Conservation (phyloP, 345 rosid genomes). For the Laguncularia racemosa region DNA sequence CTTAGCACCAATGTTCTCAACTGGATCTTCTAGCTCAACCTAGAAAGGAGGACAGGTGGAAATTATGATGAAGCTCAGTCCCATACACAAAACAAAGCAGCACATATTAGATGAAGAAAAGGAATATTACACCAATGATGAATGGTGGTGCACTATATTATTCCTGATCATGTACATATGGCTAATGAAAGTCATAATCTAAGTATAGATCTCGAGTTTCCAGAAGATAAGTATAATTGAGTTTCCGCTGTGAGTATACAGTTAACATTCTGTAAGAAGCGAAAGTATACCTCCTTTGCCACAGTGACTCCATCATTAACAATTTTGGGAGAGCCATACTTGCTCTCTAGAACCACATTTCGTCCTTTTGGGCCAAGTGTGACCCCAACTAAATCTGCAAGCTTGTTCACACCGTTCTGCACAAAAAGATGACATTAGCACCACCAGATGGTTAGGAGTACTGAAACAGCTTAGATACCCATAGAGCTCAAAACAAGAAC, state of each 20-base stretch:
- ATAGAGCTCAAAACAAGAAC: constrained; percentile 6
- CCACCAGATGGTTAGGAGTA: no score
- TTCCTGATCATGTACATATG: no score
- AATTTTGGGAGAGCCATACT: constrained; percentile 95
- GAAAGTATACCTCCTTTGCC: constrained; percentile 68
- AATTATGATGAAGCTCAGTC: background rate
- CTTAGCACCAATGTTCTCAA: constrained; percentile 97
- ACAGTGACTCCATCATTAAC: constrained; percentile 98
- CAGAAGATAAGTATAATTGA: no score
- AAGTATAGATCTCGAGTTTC: no score
- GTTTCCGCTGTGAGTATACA: no score
- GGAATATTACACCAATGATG: no score
- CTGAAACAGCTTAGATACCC: background rate
- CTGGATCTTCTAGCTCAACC: constrained; percentile 99
- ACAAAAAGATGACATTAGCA: constrained; percentile 1
- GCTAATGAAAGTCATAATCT: no score
- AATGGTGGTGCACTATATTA: no score
- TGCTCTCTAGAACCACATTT: constrained; percentile 97
- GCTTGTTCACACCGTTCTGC: constrained; percentile 95
- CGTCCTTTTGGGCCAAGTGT: constrained; percentile 96
- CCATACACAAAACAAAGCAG: no score
- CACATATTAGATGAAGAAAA: no score
- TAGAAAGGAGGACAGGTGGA: constrained; percentile 9
- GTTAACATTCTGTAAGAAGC: background rate
- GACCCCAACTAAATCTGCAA: constrained; percentile 95